Conservation (phyloP, 2,329 filamentous ascomycete genomes). For the Phialocephala sp. region DNA sequence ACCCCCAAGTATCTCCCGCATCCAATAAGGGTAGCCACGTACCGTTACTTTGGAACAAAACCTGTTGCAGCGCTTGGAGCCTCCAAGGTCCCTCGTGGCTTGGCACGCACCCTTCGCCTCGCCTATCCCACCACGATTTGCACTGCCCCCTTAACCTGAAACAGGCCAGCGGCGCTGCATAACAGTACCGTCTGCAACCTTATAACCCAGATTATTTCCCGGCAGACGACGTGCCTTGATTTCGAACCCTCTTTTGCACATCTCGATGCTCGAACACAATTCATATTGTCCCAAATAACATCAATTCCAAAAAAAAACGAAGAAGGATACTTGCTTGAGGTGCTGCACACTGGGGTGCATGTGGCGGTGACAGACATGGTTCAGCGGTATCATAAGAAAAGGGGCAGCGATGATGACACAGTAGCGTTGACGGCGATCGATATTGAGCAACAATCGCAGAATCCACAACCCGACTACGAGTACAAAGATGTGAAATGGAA, state of each 20-base stretch:
- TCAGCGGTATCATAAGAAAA: slow-evolving; percentile 2
- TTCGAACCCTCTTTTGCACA: not conserved
- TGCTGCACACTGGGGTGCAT: not conserved
- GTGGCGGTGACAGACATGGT: not conserved
- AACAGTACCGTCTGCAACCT: not conserved
- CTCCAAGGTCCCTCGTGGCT: not conserved
- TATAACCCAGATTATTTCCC: slow-evolving; percentile 5
- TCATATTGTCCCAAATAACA: not conserved
- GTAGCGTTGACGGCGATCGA: slow-evolving; percentile 7
- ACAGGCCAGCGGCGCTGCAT: not conserved
- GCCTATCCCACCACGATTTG: not conserved
- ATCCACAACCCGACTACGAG: slow-evolving; percentile 35
- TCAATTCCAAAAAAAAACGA: not conserved
- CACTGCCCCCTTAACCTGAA: slow-evolving; percentile 9
- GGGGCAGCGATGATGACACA: slow-evolving; percentile 10
- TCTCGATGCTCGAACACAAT: not conserved
- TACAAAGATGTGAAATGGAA: slow-evolving; percentile 46
- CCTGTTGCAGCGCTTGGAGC: slow-evolving; percentile 4
- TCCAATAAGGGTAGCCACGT: not conserved
- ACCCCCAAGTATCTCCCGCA: not conserved
- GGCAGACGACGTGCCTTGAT: not conserved
- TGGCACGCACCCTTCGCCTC: not conserved
- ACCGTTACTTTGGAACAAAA: slow-evolving; percentile 2
- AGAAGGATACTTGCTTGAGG: not conserved
- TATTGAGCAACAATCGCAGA: not conserved